A percentile compares a stretch with the other conserved stretches of the same genome.
phyloP scores from a whole-genome alignment of 208 protist species.

The Zelonia costaricensis region DNA sequence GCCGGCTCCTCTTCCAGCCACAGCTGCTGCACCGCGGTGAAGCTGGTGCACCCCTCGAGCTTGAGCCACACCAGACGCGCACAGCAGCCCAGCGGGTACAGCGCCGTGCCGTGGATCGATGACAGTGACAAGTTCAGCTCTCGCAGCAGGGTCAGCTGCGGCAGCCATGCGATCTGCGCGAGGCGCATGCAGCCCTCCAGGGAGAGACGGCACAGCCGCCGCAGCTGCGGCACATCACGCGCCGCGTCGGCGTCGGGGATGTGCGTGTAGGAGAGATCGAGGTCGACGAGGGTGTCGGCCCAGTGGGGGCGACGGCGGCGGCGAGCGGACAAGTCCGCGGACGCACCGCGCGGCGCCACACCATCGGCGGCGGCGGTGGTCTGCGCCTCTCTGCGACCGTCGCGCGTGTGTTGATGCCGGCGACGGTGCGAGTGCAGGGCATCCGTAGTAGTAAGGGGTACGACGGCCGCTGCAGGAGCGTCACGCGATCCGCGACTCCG shows the following conservation, averaged over 20 bases:
- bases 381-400: neutral
- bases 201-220: conserved; percentile 35
- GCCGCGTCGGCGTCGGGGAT: conserved; percentile 36
- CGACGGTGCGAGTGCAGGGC: too few relatives aligned
- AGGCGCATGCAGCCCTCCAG: conserved; percentile 56
- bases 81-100: conserved; percentile 42
- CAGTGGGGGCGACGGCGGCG: conserved; percentile 16
- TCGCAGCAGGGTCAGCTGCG: conserved; percentile 23
- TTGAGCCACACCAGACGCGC: conserved; percentile 38
- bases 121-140: conserved; percentile 53
- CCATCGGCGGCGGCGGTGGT: too few relatives aligned
- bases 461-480: too few relatives aligned
- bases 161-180: conserved; percentile 34
- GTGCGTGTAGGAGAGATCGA: conserved; percentile 63
- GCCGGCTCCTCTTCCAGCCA: conserved; percentile 7
- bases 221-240: conserved; percentile 43
- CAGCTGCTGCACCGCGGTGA: conserved; percentile 30
- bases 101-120: conserved; percentile 22
- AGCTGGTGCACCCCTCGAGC: conserved; percentile 36
- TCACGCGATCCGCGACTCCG: neutral
- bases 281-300: conserved; percentile 39
- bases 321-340: neutral
- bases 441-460: neutral
- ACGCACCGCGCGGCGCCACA: too few relatives aligned
- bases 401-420: neutral